Evolutionary conservation across 257 asterid genomes (phyloP).

Genomic region (Voacanga thouarsii): DNA sequence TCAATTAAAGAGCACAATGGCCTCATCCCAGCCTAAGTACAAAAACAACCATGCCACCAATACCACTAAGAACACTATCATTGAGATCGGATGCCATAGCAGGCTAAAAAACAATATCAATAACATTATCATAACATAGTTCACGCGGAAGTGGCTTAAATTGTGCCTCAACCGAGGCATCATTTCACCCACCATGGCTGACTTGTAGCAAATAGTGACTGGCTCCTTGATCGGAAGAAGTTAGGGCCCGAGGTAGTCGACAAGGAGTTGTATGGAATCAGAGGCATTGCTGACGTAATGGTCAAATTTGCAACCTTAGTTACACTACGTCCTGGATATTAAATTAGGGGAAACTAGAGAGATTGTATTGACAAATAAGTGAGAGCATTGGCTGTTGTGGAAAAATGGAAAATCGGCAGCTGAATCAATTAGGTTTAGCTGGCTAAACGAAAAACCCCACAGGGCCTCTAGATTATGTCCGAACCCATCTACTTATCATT

Average conservation of each 20-base stretch:
- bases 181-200: slow-evolving; percentile 66
- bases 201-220: slow-evolving; percentile 42
- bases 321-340: background rate
- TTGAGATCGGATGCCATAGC: slow-evolving; percentile 61
- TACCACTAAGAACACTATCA: slow-evolving; percentile 48
- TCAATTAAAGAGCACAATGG: slow-evolving; percentile 45
- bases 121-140: slow-evolving; percentile 45
- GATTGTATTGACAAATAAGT: background rate
- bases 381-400: background rate
- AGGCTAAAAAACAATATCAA: slow-evolving; percentile 54
- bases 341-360: background rate
- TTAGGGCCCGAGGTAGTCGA: slow-evolving; percentile 6
- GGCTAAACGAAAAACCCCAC: background rate
- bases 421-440: background rate
- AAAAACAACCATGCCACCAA: slow-evolving; percentile 51
- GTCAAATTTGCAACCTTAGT: background rate
- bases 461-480: background rate
- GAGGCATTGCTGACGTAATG: background rate
- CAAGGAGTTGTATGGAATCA: slow-evolving; percentile 10
- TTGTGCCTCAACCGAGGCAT: slow-evolving; percentile 44
- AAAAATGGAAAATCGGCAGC: background rate
- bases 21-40: slow-evolving; percentile 60
- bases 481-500: background rate
- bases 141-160: slow-evolving; percentile 64
- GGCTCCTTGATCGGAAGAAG: slow-evolving; percentile 39